These are phyloP conservation scores for Talaromyces sp. DNA, from an alignment of 2,329 filamentous ascomycete genomes.

Conservation along the genomic window DNA sequence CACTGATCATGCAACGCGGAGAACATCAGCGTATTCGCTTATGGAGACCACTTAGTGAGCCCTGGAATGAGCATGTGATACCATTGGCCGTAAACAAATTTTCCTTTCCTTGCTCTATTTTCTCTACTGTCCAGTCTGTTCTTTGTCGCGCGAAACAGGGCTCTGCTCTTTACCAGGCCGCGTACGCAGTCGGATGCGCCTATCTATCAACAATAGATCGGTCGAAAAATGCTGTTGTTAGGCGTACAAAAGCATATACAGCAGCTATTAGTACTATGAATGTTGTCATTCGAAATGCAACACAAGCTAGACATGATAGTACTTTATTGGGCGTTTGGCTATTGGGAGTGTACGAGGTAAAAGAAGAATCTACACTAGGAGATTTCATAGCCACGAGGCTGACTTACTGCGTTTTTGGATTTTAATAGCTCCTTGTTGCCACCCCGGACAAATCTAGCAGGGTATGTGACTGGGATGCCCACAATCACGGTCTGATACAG, in stretches of 20 bases:
- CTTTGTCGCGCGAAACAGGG: background rate
- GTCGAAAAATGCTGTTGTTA: background rate
- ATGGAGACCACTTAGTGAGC: background rate
- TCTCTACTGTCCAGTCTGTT: background rate
- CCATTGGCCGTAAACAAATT: background rate
- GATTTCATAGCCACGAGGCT: background rate
- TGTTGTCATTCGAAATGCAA: background rate
- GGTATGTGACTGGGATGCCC: background rate
- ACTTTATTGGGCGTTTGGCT: slow-evolving; percentile 5
- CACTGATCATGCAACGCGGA: background rate
- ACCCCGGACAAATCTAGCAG: background rate
- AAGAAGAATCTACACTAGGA: background rate
- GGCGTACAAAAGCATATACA: slow-evolving; percentile 2
- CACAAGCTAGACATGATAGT: background rate
- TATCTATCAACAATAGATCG: background rate
- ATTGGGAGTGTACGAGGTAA: slow-evolving; percentile 8
- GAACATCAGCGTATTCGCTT: background rate
- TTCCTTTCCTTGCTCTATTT: background rate
- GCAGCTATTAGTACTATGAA: slow-evolving; percentile 1
- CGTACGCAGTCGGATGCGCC: slow-evolving; percentile 4
- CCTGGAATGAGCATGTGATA: background rate
- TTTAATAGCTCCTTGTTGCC: background rate
- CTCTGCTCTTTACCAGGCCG: background rate
- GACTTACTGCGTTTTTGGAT: background rate
- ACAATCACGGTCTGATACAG: slow-evolving; percentile 1